These are phyloP conservation scores for Cyberlindnera bimundalis DNA, from an alignment of 805 yeast genomes.

Conservation along the genomic window DNA sequence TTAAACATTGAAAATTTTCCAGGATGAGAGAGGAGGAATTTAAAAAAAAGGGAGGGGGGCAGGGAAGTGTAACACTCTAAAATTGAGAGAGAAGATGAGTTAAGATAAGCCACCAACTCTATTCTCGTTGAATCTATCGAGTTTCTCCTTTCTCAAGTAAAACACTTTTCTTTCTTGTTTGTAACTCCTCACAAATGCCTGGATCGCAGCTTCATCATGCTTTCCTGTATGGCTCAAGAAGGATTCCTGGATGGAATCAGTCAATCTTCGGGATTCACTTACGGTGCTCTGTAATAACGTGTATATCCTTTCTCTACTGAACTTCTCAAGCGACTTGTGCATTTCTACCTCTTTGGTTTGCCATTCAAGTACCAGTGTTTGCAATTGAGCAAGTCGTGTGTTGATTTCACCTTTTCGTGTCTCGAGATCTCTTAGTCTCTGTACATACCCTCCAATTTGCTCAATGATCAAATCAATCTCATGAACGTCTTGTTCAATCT, in stretches of 20 bases:
- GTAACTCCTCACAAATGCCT: conserved; percentile 40
- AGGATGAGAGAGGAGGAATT: too few relatives aligned
- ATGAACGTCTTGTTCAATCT: conserved; percentile 23
- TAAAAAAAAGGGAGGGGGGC: too few relatives aligned
- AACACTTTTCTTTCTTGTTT: conserved; percentile 37
- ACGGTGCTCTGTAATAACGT: conserved; percentile 29
- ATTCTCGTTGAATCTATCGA: conserved; percentile 41
- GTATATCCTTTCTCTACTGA: conserved; percentile 34
- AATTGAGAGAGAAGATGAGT: too few relatives aligned
- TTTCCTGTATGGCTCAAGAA: conserved; percentile 27
- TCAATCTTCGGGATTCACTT: conserved; percentile 30
- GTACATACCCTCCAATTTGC: conserved; percentile 27
- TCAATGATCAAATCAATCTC: conserved; percentile 27
- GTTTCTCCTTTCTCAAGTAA: conserved; percentile 44
- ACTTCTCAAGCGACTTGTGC: conserved; percentile 33
- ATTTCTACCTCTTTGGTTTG: conserved; percentile 34
- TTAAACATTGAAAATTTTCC: too few relatives aligned
- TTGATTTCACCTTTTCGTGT: conserved; percentile 26
- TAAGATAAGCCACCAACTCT: conserved; percentile 22
- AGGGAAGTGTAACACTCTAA: too few relatives aligned
- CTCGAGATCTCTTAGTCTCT: conserved; percentile 28
- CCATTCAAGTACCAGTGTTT: conserved; percentile 30
- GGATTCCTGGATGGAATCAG: conserved; percentile 33
- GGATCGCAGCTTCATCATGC: conserved; percentile 32
- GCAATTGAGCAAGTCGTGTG: conserved; percentile 8